Conservation (phyloP, 2,329 filamentous ascomycete species). For the Aspergillus melleus region DNA sequence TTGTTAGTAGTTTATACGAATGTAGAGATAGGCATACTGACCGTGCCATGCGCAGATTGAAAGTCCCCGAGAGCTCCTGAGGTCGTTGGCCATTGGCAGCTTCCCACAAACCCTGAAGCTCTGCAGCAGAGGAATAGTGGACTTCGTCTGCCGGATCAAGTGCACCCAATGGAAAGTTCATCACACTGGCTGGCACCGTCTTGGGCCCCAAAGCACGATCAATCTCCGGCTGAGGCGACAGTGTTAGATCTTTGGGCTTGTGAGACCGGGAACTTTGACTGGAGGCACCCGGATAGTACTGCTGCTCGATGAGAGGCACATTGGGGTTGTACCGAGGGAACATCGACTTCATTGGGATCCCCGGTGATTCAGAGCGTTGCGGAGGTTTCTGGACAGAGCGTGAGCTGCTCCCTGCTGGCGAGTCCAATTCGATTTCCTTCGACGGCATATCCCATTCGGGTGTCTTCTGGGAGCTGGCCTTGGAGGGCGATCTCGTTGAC, state of each 20-base stretch:
- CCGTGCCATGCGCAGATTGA: constrained; percentile 45
- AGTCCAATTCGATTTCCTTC: not conserved
- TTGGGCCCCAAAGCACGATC: constrained; percentile 39
- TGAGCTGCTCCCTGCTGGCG: constrained; percentile 11
- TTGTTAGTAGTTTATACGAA: constrained; percentile 13
- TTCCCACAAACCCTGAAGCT: constrained; percentile 46
- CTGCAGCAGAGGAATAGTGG: constrained; percentile 40
- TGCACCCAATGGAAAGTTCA: constrained; percentile 41
- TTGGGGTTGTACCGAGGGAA: constrained; percentile 47
- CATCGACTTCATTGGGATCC: constrained; percentile 45
- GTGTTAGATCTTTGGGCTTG: constrained; percentile 27
- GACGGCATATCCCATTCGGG: not conserved
- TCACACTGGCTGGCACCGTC: constrained; percentile 44
- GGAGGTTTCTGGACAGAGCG: constrained; percentile 19
- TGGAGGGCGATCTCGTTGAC: constrained; percentile 18
- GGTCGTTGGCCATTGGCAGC: constrained; percentile 46
- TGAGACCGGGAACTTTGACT: constrained; percentile 12
- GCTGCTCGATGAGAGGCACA: constrained; percentile 37
- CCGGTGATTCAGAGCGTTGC: constrained; percentile 28
- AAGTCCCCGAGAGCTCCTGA: constrained; percentile 31
- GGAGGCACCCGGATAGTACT: constrained; percentile 33
- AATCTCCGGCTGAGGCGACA: constrained; percentile 35
- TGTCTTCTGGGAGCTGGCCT: constrained; percentile 6
- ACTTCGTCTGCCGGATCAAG: constrained; percentile 33
- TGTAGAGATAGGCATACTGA: constrained; percentile 20